These are phyloP conservation scores for Curvularia verruculosa DNA, from an alignment of 2,329 filamentous ascomycete species.

Conservation along the genomic window DNA sequence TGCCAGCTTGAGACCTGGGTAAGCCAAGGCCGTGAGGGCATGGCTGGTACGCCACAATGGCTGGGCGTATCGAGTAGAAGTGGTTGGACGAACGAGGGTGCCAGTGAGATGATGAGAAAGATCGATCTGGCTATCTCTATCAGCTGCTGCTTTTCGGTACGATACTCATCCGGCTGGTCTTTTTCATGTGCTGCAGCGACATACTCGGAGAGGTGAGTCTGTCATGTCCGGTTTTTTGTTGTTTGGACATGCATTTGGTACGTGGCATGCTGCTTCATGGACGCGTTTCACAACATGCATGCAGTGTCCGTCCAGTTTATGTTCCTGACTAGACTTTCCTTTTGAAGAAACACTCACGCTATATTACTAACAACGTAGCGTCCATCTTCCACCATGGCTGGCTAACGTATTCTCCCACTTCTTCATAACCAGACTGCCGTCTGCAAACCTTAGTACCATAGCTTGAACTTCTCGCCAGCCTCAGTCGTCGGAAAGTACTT, in stretches of 20 bases:
- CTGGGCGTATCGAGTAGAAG: not conserved
- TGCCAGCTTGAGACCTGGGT: not conserved
- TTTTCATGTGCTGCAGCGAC: too few relatives aligned
- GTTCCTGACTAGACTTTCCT: not conserved
- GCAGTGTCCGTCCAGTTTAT: too few relatives aligned
- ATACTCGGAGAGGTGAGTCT: not conserved
- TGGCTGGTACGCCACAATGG: constrained; percentile 7
- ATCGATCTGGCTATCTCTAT: not conserved
- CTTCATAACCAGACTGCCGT: not conserved
- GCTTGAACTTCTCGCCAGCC: constrained; percentile 7
- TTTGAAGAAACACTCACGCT: too few relatives aligned
- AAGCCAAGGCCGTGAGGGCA: constrained; percentile 8
- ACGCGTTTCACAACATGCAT: too few relatives aligned
- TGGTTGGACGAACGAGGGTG: not conserved
- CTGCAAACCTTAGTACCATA: not conserved
- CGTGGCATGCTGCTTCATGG: too few relatives aligned
- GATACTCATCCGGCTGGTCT: not conserved
- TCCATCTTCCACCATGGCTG: not conserved
- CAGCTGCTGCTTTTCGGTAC: too few relatives aligned
- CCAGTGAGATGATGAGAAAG: not conserved
- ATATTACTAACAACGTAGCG: not conserved
- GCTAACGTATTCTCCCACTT: not conserved
- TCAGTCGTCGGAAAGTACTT: constrained; percentile 15
- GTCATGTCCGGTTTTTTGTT: too few relatives aligned
- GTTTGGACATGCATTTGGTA: too few relatives aligned